These are phyloP conservation scores for Hyphopichia fennica DNA, from an alignment of 1,139 yeast genomes.

Conservation along the genomic window DNA sequence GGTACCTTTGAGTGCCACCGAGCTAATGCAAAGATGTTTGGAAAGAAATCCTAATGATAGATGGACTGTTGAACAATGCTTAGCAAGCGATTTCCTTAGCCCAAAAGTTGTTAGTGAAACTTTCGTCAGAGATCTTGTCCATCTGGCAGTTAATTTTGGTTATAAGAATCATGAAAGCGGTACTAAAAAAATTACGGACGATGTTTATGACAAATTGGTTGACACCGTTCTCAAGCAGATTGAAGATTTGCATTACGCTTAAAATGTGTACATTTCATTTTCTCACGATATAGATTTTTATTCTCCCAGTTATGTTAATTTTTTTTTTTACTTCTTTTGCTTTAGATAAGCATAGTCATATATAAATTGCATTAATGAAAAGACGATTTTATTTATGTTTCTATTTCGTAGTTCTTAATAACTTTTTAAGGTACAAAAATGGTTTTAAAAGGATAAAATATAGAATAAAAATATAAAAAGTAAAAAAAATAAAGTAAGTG, in stretches of 20 bases:
- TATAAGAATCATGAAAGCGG: constrained; percentile 37
- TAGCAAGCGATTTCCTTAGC: constrained; percentile 58
- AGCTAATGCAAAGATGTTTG: constrained; percentile 72
- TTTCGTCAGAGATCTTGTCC: constrained; percentile 69
- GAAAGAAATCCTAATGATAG: constrained; percentile 70
- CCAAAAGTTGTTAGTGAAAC: constrained; percentile 73
- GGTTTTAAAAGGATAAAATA: too few relatives aligned
- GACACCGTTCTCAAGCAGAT: constrained; percentile 43
- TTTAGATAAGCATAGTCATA: neutral
- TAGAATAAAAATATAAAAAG: too few relatives aligned
- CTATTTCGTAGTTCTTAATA: too few relatives aligned
- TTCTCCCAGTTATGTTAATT: neutral
- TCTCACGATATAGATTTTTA: neutral
- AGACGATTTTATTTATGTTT: neutral
- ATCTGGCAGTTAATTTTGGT: constrained; percentile 75
- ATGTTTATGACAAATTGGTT: constrained; percentile 42
- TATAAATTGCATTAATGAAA: neutral
- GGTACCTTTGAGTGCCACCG: constrained; percentile 71
- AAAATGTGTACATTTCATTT: constrained; percentile 1
- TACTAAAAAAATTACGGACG: constrained; percentile 35
- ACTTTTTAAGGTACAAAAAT: too few relatives aligned
- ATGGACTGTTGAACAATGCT: constrained; percentile 62
- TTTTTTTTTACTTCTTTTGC: neutral
- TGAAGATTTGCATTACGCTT: constrained; percentile 37
- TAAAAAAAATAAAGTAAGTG: too few relatives aligned